These are phyloP conservation scores for Penicillium sp. DNA, from an alignment of 2,329 filamentous ascomycete species.

Conservation along the genomic window DNA sequence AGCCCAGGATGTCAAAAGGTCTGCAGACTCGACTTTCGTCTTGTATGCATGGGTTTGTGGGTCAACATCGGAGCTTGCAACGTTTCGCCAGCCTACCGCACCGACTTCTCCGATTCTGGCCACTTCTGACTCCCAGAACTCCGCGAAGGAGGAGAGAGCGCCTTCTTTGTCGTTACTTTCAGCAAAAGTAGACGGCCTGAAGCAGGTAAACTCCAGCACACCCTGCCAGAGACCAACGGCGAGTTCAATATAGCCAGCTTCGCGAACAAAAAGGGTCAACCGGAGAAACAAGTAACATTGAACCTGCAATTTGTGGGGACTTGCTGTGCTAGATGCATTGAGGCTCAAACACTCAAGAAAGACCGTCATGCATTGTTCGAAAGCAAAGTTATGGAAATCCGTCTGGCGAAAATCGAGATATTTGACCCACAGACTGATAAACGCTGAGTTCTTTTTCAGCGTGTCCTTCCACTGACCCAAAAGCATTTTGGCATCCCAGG, in stretches of 20 bases:
- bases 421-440: constrained; percentile 67
- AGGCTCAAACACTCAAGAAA: constrained; percentile 59
- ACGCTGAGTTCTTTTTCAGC: constrained; percentile 55
- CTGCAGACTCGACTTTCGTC: constrained; percentile 20
- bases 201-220: constrained; percentile 69
- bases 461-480: constrained; percentile 65
- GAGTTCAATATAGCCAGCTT: constrained; percentile 75
- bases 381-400: constrained; percentile 64
- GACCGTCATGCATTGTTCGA: constrained; percentile 61
- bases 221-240: constrained; percentile 82
- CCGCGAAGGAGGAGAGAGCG: constrained; percentile 52
- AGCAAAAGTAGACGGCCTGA: constrained; percentile 48
- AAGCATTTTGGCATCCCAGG: constrained; percentile 68
- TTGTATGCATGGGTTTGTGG: constrained; percentile 28
- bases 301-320: constrained; percentile 33
- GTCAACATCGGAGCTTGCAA: constrained; percentile 31
- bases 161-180: constrained; percentile 7
- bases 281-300: constrained; percentile 72
- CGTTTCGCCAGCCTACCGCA: constrained; percentile 66
- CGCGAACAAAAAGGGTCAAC: constrained; percentile 68
- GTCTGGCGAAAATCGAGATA: constrained; percentile 72
- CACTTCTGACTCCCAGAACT: constrained; percentile 86
- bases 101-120: constrained; percentile 72
- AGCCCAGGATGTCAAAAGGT: constrained; percentile 47
- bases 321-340: constrained; percentile 22